phyloP scores from a whole-genome alignment of 148 eudicot species.

The Cornus kousa region DNA sequence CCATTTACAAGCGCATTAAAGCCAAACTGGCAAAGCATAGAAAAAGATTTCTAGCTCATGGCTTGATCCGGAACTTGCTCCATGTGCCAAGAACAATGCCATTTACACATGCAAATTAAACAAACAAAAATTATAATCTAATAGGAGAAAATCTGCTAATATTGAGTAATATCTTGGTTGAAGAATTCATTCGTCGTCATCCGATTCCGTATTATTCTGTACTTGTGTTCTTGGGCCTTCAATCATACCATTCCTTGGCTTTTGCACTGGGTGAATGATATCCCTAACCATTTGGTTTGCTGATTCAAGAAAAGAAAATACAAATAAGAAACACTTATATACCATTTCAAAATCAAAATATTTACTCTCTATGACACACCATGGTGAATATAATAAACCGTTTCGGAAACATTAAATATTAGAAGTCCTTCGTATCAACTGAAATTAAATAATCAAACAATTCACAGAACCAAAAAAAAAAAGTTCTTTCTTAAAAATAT shows the following conservation, averaged over 20 bases:
- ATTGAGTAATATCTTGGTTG: neutral
- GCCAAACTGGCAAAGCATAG: neutral
- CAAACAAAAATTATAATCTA: neutral
- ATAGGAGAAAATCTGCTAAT: neutral
- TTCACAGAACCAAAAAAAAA: neutral
- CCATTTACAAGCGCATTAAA: neutral
- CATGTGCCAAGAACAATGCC: conserved; percentile 4
- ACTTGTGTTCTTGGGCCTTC: conserved; percentile 38
- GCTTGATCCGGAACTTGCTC: neutral
- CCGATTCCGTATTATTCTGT: conserved; percentile 28
- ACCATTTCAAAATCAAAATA: neutral
- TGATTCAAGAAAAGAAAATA: conserved; percentile 20
- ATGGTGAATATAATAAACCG: neutral
- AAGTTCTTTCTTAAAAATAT: neutral
- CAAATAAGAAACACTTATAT: neutral
- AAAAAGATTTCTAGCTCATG: neutral
- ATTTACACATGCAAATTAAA: neutral
- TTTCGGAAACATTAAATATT: neutral
- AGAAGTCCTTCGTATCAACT: too few species aligned
- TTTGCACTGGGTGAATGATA: conserved; percentile 35
- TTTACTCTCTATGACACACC: neutral
- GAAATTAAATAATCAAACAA: neutral
- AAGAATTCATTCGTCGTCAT: conserved; percentile 22
- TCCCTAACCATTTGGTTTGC: conserved; percentile 34
- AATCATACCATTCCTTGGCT: conserved; percentile 30